Base-by-base conservation (phyloP, 73 alveolate genomes). In the Symbiodinium pilosum region DNA sequence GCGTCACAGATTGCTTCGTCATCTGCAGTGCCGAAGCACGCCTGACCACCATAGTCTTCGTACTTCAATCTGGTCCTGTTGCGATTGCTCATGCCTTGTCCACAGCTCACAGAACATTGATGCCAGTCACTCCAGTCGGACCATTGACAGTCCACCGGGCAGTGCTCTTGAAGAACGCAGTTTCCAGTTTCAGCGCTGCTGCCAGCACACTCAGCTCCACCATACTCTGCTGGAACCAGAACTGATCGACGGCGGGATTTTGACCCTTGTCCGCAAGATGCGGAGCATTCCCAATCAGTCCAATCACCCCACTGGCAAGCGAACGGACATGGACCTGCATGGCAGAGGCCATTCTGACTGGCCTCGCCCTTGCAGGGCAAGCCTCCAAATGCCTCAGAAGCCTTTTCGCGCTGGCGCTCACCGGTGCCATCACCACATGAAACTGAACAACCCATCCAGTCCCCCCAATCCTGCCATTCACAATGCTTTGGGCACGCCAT, bases 111-210 rank as follows among this genome's bases (percentile, higher is more conserved):
- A 39, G 51, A 36, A 26, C 86, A 75, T 34, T 34, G 34, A 14
- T 39, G 51, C 86, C 86, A 75, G 86, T 34, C 51, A 34, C 47
- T 39, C 86, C 86, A 75, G 86, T 34, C 51, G 26, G 86, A 75
- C 86, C 42, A 36, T n/a, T 75, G 86, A n/a, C 85, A 75, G 51
- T 75, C 86, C 38, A 75, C 86, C 30, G 86, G 77, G 28, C 77
- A 64, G 28, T 64, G 77, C 77, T 64, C 77, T 64, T 64, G 77
- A 64, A 64, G 77, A 32, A 64, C 36, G 38, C 77, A 64, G 36
- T 64, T 36, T 64, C 77, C 40, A 16, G 36, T 64, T 64, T 64
- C 77, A 18, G 77, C 21, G 77, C 77, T 64, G 21, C 28, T 16
- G 77, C 77, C 77, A 9, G 21, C 77, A 64, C 77, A 64, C 77